Base-by-base conservation (phyloP, 352 stramenopile species). In the Pythium aphanidermatum region DNA sequence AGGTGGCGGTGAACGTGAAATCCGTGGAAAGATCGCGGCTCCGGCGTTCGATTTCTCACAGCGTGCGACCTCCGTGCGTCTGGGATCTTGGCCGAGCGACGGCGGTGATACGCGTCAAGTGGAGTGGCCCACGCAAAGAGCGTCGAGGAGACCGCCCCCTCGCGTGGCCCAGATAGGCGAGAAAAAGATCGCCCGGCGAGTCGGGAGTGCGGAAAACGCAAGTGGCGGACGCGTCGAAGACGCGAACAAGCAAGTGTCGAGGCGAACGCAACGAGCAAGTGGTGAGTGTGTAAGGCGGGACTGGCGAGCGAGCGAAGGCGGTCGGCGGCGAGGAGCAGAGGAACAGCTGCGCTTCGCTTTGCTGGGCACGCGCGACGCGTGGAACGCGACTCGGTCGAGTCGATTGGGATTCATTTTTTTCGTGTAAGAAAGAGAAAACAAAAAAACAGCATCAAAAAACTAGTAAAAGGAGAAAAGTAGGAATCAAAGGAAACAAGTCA, bases 271-370 rank as follows among this genome's bases (percentile, higher is more conserved):
- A 16, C 24, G 31, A 24, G 20, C 42, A 17, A 43, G 33, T 37
- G 14, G n/a, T n/a, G n/a, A n/a, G n/a, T 31, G 37, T 13, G 37
- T 35, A 35, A 46, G 21, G 32, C 36, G n/a, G n/a, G n/a, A n/a
- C n/a, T n/a, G n/a, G 24, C 37, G 37, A 47, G 19, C 25, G 35
- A 26, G 36, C 30, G 33, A 46, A 24, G 32, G 23, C 37, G 27
- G 29, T 23, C 14, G 42, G 30, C 30, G 36, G 24, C 32, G 42
- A 44, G 43, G 8, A 17, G 42, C 43, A 59, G 51, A 59, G 51
- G 51, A 59, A 59, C 48, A 59, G 51, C 51, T 59, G 51, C 26
- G 9, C 28, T 21, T 26, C 17, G 10, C 8, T 17, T 26, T 46
- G 14, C 46, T 1, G 30, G n/a, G n/a, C n/a, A n/a, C n/a, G n/a